Evolutionary conservation across 192 early-diverging fungal species (phyloP), one percentile per base, ranked within the genome.

Genomic region (Umbelopsis isabellina): DNA sequence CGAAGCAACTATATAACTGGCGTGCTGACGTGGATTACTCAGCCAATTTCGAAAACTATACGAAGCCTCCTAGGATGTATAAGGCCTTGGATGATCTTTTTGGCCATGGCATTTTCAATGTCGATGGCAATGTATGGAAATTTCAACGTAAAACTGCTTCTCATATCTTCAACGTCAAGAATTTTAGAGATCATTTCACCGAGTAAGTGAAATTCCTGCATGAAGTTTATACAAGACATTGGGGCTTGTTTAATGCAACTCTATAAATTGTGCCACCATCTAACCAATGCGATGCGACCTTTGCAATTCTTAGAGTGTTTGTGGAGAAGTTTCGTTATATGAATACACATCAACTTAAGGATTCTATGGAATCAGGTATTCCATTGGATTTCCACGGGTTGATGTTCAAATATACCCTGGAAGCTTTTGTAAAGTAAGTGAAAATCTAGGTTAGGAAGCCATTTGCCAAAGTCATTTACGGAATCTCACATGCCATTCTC

Each of bases 91-190:
- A 82, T 23, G 82, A 84, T 49, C 71, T 91, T 23, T 76, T 92
- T 27, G 91, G 91, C 6, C 68, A 84, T 49, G 91, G 91, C 30
- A 92, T 92, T 71, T 92, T 92, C 71, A 89, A 87, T 75, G 77
- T 83, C 2, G 91, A 92, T 66, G 91, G 91, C 20, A 85, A 88
- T 1, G 67, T 70, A 8, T 92, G 91, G 90, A 79, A 79, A 25
- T 72, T 69, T 2, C 88, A 90, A 22, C 78, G 90, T 27, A 90
- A 92, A 61, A 75, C 80, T 6, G 78, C 78, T 4, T 49, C 51
- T 44, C 78, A 75, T 48, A 68, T 79, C n/a, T 79, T 79, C 45
- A 79, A 75, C 13, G 71, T 79, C 33, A 79, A 75, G 45, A 79
- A 79, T 55, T 79, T 79, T 23, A 64, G 78, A 47, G 78, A 79